Conservation (phyloP, 768 basidiomycete genomes). For the Suillus placidus region DNA sequence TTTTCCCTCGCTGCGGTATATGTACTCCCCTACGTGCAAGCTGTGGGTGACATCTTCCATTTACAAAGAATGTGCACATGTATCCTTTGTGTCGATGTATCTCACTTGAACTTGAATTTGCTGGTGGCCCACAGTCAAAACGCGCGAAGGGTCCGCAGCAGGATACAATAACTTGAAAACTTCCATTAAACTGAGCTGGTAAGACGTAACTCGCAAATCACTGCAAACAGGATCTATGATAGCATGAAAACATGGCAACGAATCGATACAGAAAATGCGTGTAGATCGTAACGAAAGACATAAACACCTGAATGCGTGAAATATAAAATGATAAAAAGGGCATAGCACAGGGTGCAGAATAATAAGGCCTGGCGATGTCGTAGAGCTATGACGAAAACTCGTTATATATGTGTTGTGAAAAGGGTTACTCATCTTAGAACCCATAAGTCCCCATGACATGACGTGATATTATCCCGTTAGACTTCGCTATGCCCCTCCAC, state of each 20-base stretch:
- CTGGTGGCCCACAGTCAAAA: neutral
- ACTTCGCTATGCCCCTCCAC: slow-evolving; percentile 41
- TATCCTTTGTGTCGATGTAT: neutral
- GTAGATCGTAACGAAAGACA: neutral
- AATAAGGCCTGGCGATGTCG: neutral
- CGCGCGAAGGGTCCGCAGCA: too few species aligned
- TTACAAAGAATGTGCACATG: neutral
- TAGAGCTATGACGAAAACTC: too few species aligned
- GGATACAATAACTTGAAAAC: neutral
- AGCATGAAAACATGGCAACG: neutral
- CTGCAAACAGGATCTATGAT: neutral
- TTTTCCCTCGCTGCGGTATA: neutral
- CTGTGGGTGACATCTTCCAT: neutral
- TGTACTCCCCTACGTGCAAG: neutral
- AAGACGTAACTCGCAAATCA: neutral
- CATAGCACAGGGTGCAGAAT: neutral
- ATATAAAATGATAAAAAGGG: slow-evolving; percentile 5
- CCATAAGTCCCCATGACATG: neutral
- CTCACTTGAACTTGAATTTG: neutral
- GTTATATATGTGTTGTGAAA: neutral
- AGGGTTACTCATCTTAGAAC: slow-evolving; percentile 4
- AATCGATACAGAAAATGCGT: slow-evolving; percentile 5
- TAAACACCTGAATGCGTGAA: neutral
- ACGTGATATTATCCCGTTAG: neutral
- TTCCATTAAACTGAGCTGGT: neutral